Base-by-base conservation (phyloP, 2,329 filamentous ascomycete species). In the Microdochium bolleyi region DNA sequence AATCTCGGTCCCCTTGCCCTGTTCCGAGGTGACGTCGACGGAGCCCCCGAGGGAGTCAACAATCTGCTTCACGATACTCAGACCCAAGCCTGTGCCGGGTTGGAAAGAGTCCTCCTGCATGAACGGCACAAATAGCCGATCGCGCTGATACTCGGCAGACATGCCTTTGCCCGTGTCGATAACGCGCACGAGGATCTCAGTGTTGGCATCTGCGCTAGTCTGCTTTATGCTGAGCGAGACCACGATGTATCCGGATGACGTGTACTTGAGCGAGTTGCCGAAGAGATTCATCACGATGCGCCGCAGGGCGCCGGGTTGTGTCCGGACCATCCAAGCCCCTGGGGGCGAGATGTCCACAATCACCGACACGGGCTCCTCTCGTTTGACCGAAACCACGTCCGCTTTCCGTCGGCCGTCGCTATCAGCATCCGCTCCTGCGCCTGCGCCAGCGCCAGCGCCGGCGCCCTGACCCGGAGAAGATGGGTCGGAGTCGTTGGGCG, bases 81-180 rank as follows among this genome's bases (percentile, higher is more conserved):
- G 65, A 0, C 84, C 84, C 0, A 87, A 67, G 0, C 83, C 84
- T 1, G 80, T 81, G 1, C 83, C 84, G 4, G 77, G 75, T 2
- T 80, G 75, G 19, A 88, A 67, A 0, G 74, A 71, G 53, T 85
- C 78, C 60, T 87, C 84, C 57, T 87, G 84, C 0, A 74, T 70
- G 55, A 86, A 86, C 0, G 83, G 81, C 0, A 78, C 79, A 58
- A 82, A 87, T 0, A 87, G 67, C 16, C 77, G 75, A 14, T 78
- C 77, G 21, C 78, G 74, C 51, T 85, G 69, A 57, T 83, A 87
- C 22, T 84, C 79, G 34, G 78, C 73, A 0, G 77, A 80, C 56
- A 87, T 87, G 9, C 84, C 84, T 55, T 79, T 79, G 1, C 84
- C 84, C 1, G 82, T 83, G 62, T 88, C 84, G 0, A 73, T 72